Base-by-base conservation (phyloP, 139 green algal genomes). In the Picocystis salinarum region DNA sequence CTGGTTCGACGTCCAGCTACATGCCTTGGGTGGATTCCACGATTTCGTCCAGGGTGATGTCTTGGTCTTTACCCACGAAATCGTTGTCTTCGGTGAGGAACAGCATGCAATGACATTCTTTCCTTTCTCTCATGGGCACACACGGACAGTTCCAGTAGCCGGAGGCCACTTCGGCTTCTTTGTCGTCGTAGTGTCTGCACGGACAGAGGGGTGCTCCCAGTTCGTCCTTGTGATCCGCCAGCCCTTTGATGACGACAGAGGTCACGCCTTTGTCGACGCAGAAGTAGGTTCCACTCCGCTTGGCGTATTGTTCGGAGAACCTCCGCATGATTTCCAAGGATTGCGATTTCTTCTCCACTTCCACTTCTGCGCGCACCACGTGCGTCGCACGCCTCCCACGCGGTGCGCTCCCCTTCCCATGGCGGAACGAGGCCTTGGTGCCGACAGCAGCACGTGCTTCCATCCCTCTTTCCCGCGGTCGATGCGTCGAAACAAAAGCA, bases 51-150 rank as follows among this genome's bases (percentile, higher is more conserved):
- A 44, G 36, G 2, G 58, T 61, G 36, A 81, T 82, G 1, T 37
- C 33, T 48, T 85, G 70, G n/a, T 94, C 88, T 0, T 74, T 58
- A 1, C 87, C 88, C 7, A 59, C 66, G 61, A 99, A 99, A 42
- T 87, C 75, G 46, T 92, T 93, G 49, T 94, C 88, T 29, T 90
- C 71, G 2, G 82, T 95, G 13, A 99, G 57, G 63, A 99, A 99
- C 5, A 99, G 77, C 88, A 99, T 99, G 77, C 88, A 99, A 49
- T 99, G 88, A 65, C 88, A 99, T 56, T 96, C 88, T 74, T 95
- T 73, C 27, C 77, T 67, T 53, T 97, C 86, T 17, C 89, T 65
- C 89, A 99, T 99, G 10, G 89, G 89, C 28, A 96, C 86, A 47
- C 89, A 99, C 0, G 89, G 89, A 63, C 89, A 99, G 64, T 99